A percentile compares a stretch with the other conserved stretches of the same genome.
Conservation (phyloP, 257 asterid genomes). For the Solanum neorickii region DNA sequence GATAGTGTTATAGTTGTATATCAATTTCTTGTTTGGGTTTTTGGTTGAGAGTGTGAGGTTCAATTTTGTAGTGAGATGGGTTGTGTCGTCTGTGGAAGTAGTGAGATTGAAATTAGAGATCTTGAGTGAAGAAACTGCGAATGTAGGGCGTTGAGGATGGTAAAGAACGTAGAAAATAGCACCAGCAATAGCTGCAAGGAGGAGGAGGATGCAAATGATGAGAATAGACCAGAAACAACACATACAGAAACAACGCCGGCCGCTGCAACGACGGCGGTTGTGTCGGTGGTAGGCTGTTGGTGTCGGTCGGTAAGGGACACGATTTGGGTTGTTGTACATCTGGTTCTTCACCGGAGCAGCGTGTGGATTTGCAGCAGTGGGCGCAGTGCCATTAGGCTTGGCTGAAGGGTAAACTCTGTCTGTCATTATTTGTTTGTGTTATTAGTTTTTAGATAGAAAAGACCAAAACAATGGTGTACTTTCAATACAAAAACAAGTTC, state of each 20-base stretch:
- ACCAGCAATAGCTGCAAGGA: constrained; percentile 4
- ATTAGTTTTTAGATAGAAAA: neutral
- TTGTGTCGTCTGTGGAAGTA: neutral
- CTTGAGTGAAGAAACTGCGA: constrained; percentile 5
- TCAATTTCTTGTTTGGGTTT: constrained; percentile 9
- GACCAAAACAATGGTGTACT: neutral
- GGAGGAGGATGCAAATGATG: neutral
- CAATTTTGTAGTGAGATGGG: neutral
- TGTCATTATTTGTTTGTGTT: constrained; percentile 6
- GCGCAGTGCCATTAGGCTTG: constrained; percentile 23
- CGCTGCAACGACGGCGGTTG: constrained; percentile 18
- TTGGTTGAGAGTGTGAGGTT: constrained; percentile 11
- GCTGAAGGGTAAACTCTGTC: constrained; percentile 33
- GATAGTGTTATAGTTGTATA: constrained; percentile 5
- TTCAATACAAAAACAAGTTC: no score
- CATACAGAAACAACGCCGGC: constrained; percentile 32
- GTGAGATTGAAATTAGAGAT: constrained; percentile 10
- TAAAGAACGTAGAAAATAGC: constrained; percentile 9
- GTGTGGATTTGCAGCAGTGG: constrained; percentile 1
- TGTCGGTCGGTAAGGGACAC: constrained; percentile 25
- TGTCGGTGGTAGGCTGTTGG: constrained; percentile 11
- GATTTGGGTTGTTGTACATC: constrained; percentile 19
- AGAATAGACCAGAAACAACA: constrained; percentile 25
- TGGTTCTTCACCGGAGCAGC: constrained; percentile 17
- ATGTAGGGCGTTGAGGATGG: constrained; percentile 10